Evolutionary conservation across 2,329 filamentous ascomycete genomes (phyloP), one percentile per base, ranked within the genome.

Genomic region (Pyrenophora graminea): DNA sequence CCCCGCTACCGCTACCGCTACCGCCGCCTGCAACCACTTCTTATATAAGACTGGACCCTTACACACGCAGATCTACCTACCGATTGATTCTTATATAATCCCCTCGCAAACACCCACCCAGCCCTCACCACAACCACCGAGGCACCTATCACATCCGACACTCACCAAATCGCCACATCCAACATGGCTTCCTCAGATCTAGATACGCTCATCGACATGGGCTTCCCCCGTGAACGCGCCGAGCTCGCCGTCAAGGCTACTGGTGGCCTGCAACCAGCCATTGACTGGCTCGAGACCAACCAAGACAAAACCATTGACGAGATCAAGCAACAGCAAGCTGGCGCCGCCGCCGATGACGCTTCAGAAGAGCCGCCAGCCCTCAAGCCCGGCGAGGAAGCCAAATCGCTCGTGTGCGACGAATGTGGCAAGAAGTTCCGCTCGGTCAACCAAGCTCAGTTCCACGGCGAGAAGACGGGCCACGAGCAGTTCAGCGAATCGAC

Each of bases 201-300:
- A 32, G 80, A 85, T 38, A 78, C 81, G 69, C 82, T 87, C 63
- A 71, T 84, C 63, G 83, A 84, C 53, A 87, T 87, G 84, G 85
- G 85, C 74, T 99, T 99, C 69, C 90, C 96, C 59, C 84, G 85
- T 66, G 85, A 90, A 67, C 86, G 90, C 60, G 87, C 91, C 39
- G 84, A 92, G 71, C 77, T 97, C 39, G 94, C 94, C 31, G 80
- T 96, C 59, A 90, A 93, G 76, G 90, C 89, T 68, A 84, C 86
- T 10, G 91, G 91, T 56, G 89, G 89, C 51, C 77, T 97, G 39
- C 88, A 94, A 71, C 88, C 87, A 61, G 94, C 94, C 45, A 83
- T 99, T 51, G 90, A 96, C 77, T 99, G 94, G 94, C 83, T 99
- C 1, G 92, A 96, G 71, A 84, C 89, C 64, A 96, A 95, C 70